Base-by-base conservation (phyloP, 1,284 basidiomycete species). In the Boletus holoroseus region DNA sequence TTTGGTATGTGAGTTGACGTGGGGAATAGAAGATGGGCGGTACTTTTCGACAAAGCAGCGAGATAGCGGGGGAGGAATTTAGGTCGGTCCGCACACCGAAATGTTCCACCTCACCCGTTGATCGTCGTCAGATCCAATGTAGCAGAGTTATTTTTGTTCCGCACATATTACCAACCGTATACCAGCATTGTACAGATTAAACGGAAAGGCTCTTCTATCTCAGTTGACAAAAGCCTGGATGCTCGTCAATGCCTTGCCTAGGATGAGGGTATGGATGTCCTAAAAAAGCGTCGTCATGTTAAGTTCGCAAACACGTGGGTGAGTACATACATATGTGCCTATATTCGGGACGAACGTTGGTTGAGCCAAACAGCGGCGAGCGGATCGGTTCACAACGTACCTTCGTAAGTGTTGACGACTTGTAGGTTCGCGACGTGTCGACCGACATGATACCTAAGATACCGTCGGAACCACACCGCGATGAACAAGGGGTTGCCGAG, bases 361-460 rank as follows among this genome's bases (percentile, higher is more conserved):
- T 37, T 58, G 28, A 57, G 55, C 31, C 51, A 31, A 24, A 35
- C 16, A 45, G 31, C 41, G 18, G 8, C 2, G 28, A 28, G 28
- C 13, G 22, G 30, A 53, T 30, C 49, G 44, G 46, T 42, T 11
- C 52, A 56, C 55, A 45, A 65, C 70, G 58, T 70, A 75, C 90
- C 89, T 76, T 94, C 91, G 64, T 96, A 96, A 0, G 93, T 95
- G 62, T 94, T 94, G 7, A 88, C 85, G 24, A 94, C 88, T 64
- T 95, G 93, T 56, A 95, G 66, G 69, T 96, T 97, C 1, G 88
- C 88, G 15, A 90, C 92, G 71, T 94, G 92, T 37, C 94, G 73
- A 13, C 90, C 91, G 47, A 96, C 83, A 66, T 92, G 90, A 65
- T 94, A 95, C 65, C 88, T 83, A 48, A 40, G 40, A 51, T 37